Percentiles rank a stretch among this genome's conserved stretches.
Evolutionary conservation across 176 grass and related monocot genomes (phyloP).

Genomic region (Pontederia crassipes): DNA sequence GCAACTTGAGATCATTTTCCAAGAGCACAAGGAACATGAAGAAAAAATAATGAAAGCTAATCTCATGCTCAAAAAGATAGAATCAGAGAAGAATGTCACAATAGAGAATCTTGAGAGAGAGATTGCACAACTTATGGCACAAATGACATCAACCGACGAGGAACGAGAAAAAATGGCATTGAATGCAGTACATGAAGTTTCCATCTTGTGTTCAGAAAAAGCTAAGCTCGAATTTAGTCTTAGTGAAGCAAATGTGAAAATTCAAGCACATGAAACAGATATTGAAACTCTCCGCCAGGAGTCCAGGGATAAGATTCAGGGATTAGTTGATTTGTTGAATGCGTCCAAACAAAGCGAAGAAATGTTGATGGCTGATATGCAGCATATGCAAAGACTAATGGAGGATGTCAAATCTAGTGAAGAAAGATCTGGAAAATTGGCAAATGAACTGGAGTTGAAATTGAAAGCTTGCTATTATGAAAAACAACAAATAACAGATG

Average conservation of each 20-base stretch:
- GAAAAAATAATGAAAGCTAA: conserved; percentile 55
- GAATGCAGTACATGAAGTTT: conserved; percentile 60
- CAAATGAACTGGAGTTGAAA: conserved; percentile 68
- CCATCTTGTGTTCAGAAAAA: conserved; percentile 56
- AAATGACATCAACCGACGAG: conserved; percentile 44
- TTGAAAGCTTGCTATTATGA: conserved; percentile 70
- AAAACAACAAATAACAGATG: conserved; percentile 71
- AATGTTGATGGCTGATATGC: conserved; percentile 58
- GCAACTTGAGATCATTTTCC: conserved; percentile 65
- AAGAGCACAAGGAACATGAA: conserved; percentile 87
- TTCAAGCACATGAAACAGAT: conserved; percentile 45
- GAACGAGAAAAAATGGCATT: conserved; percentile 43
- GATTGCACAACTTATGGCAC: conserved; percentile 47
- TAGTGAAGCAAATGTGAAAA: conserved; percentile 49
- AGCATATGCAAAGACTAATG: conserved; percentile 60
- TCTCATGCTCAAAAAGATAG: conserved; percentile 55
- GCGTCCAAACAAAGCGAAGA: conserved; percentile 80
- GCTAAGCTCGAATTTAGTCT: conserved; percentile 67
- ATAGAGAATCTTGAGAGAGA: conserved; percentile 73
- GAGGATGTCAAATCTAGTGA: conserved; percentile 66
- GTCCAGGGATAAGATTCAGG: conserved; percentile 76
- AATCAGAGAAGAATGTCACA: conserved; percentile 56
- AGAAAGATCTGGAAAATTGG: conserved; percentile 54
- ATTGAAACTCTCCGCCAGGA: conserved; percentile 54
- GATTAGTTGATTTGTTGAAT: conserved; percentile 72